Percentiles rank a stretch among this genome's conserved stretches.
phyloP scores from a whole-genome alignment of 1,284 basidiomycete species.

The Melampsora americana region DNA sequence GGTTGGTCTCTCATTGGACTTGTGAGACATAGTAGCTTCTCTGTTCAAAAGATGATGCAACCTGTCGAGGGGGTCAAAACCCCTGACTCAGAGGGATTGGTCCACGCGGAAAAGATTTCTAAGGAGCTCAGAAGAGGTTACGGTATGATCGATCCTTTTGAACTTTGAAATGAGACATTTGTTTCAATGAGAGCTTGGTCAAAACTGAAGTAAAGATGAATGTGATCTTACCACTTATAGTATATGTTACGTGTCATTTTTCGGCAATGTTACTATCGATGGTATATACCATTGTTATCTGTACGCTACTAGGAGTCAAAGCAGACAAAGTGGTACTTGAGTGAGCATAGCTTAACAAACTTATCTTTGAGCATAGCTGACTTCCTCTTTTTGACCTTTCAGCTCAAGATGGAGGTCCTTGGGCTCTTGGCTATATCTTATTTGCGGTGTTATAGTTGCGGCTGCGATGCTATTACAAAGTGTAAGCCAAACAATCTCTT shows the following conservation, averaged over 20 bases:
- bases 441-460: background rate
- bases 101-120: background rate
- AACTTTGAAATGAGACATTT: too few relatives aligned
- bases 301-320: background rate
- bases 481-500: background rate
- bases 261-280: background rate
- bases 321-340: background rate
- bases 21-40: background rate
- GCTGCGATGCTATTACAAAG: slow-evolving; percentile 2
- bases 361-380: background rate
- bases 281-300: background rate
- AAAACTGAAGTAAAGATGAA: background rate
- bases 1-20: slow-evolving; percentile 2
- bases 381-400: background rate
- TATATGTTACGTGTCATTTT: slow-evolving; percentile 3
- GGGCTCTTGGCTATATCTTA: background rate
- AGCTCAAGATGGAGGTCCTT: background rate
- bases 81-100: too few relatives aligned
- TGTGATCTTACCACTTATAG: background rate
- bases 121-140: background rate
- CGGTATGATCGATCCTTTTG: background rate
- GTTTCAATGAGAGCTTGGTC: background rate
- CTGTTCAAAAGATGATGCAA: too few relatives aligned
- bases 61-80: too few relatives aligned
- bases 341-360: background rate